These are phyloP conservation scores for Naganishia onofrii DNA, from an alignment of 768 basidiomycete genomes.

Conservation along the genomic window DNA sequence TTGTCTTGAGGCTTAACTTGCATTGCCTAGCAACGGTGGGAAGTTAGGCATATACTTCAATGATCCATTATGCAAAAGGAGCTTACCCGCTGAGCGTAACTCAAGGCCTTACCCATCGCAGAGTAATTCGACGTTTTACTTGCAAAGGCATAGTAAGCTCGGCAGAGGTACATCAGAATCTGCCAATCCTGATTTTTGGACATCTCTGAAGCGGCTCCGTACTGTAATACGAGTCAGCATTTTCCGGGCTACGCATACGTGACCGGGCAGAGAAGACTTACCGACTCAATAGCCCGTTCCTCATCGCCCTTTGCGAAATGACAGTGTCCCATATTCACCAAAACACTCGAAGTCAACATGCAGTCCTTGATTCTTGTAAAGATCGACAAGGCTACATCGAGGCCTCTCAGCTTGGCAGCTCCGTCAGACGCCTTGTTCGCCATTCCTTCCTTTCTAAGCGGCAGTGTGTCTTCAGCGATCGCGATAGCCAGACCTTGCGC, in stretches of 20 bases:
- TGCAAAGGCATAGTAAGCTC: conserved; percentile 92
- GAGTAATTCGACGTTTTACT: conserved; percentile 79
- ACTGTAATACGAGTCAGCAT: conserved; percentile 57
- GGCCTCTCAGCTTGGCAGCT: conserved; percentile 57
- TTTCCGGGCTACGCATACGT: not conserved
- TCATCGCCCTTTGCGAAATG: conserved; percentile 89
- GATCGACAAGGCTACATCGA: conserved; percentile 81
- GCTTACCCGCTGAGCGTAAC: conserved; percentile 49
- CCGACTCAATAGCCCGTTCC: conserved; percentile 92
- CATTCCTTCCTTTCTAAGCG: conserved; percentile 62
- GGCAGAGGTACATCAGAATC: conserved; percentile 77
- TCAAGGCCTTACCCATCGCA: conserved; percentile 78
- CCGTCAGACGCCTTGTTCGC: conserved; percentile 42
- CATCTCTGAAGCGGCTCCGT: conserved; percentile 83
- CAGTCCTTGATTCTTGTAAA: conserved; percentile 89
- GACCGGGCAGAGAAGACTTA: conserved; percentile 52
- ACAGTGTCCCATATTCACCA: conserved; percentile 95
- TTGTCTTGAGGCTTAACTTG: conserved; percentile 84
- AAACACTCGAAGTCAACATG: conserved; percentile 76
- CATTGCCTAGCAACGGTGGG: conserved; percentile 62
- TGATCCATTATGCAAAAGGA: not conserved
- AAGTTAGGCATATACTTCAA: conserved; percentile 20
- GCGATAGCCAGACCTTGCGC: conserved; percentile 94
- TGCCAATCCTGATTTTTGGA: conserved; percentile 71
- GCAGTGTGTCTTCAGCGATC: conserved; percentile 85